phyloP scores from a whole-genome alignment of 768 basidiomycete genomes.

The Phaeotremella skinneri region DNA sequence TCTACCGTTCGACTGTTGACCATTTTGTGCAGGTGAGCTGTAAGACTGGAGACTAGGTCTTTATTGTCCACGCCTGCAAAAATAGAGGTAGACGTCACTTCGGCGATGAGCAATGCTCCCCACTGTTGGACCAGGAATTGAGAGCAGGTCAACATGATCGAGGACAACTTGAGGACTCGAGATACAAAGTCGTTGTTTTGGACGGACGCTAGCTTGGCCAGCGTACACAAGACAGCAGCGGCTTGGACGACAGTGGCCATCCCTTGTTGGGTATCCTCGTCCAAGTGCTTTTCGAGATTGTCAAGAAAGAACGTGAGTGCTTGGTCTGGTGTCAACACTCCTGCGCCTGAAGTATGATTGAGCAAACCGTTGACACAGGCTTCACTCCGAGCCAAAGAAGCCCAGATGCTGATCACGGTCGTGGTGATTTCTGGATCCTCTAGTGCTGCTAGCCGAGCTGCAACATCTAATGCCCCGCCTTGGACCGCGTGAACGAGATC shows the following conservation, averaged over 20 bases:
- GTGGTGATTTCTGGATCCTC: slow-evolving; percentile 16
- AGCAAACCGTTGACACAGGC: slow-evolving; percentile 19
- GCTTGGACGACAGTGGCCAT: slow-evolving; percentile 19
- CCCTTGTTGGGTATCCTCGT: neutral
- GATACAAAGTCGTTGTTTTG: slow-evolving; percentile 21
- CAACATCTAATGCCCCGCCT: slow-evolving; percentile 37
- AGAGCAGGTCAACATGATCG: slow-evolving; percentile 23
- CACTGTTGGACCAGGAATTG: slow-evolving; percentile 35
- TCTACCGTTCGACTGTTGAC: slow-evolving; percentile 26
- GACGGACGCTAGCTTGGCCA: slow-evolving; percentile 28
- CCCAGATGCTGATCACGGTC: slow-evolving; percentile 42
- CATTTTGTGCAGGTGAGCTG: slow-evolving; percentile 20
- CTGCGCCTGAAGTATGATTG: neutral
- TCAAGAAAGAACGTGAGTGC: slow-evolving; percentile 31
- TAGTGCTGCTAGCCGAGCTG: slow-evolving; percentile 25
- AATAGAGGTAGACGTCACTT: slow-evolving; percentile 17
- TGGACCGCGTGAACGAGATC: slow-evolving; percentile 30
- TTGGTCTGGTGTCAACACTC: slow-evolving; percentile 14
- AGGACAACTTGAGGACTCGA: slow-evolving; percentile 19
- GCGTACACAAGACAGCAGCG: slow-evolving; percentile 32
- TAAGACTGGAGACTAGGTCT: slow-evolving; percentile 12
- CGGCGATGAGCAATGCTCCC: slow-evolving; percentile 40
- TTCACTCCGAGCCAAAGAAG: slow-evolving; percentile 33
- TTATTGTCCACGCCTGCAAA: slow-evolving; percentile 1
- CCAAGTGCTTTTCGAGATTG: slow-evolving; percentile 13